Evolutionary conservation across 441 rosid genomes (phyloP), one percentile per base, ranked within the genome.

Genomic region (Populus hybrid): DNA sequence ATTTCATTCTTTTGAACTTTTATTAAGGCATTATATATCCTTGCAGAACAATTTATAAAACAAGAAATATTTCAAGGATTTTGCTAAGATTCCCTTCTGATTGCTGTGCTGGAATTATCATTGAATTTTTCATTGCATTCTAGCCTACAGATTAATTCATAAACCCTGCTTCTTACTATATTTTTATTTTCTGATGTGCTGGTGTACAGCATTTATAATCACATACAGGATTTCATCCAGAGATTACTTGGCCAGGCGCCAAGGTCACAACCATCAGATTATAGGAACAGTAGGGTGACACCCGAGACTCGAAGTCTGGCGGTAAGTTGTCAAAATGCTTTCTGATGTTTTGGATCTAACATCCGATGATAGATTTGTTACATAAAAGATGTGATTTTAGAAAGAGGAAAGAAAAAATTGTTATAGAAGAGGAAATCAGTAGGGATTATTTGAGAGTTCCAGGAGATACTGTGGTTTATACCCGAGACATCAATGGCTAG

Each of bases 141-240:
- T 0, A 7, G 19, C 23, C 12, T 9, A 4, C 21, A 18, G 34
- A 46, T 21, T 38, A 6, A 32, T 70, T 65, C 57, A 66, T 59
- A 59, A 69, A 67, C 24, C 6, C 68, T 19, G 53, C 16, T 35
- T 74, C 72, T 81, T 30, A 38, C 11, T 8, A 36, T 28, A 21
- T 12, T 24, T 38, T 9, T 63, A 6, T 63, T 68, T 63, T 75
- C 42, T 66, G 46, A 3, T 83, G 77, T 73, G 50, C 53, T 82
- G 78, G 64, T 42, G 59, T 83, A 77, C 96, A 93, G 99, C 91
- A 93, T 89, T 71, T 92, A 95, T 83, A 95, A 90, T 76, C 97
- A 95, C 78, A 67, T 85, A 70, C 92, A 88, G 36, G 93, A 86
- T 32, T 87, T 89, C 32, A 84, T 82, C 8, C 80, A 74, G 82